Conservation (phyloP, 345 rosid species). For the Corchorus olitorius region DNA sequence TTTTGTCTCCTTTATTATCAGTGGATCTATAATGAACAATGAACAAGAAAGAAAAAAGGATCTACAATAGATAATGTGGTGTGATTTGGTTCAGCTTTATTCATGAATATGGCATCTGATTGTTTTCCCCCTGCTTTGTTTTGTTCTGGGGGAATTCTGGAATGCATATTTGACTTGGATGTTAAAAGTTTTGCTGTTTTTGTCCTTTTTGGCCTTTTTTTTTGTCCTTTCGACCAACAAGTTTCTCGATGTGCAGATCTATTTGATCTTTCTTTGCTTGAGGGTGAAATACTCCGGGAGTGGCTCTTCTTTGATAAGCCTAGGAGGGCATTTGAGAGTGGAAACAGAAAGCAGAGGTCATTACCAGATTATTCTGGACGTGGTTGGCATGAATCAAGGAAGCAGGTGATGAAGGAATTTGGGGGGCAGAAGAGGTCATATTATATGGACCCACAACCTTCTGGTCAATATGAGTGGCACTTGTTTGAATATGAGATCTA, state of each 20-base stretch:
- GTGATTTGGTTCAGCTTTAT: slow-evolving; percentile 3
- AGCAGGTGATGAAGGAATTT: slow-evolving; percentile 72
- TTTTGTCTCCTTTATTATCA: not conserved
- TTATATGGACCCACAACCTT: slow-evolving; percentile 96
- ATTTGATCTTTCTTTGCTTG: slow-evolving; percentile 62
- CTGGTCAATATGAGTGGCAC: slow-evolving; percentile 75
- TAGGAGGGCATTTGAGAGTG: slow-evolving; percentile 83
- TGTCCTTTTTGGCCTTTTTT: not conserved
- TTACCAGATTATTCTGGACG: slow-evolving; percentile 85
- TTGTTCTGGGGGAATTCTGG: slow-evolving; percentile 2
- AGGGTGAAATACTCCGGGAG: slow-evolving; percentile 74
- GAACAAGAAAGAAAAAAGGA: not conserved
- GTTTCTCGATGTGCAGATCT: slow-evolving; percentile 52
- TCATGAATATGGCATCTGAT: not conserved
- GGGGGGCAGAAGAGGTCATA: slow-evolving; percentile 86
- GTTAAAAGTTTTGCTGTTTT: not conserved
- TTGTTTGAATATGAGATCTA: slow-evolving; percentile 68
- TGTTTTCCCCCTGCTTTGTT: not conserved
- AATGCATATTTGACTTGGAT: not conserved
- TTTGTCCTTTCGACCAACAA: slow-evolving; percentile 11
- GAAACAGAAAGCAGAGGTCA: slow-evolving; percentile 91
- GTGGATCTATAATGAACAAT: not conserved
- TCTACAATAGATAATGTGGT: not conserved
- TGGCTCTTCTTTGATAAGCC: slow-evolving; percentile 96
- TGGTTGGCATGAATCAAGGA: slow-evolving; percentile 96